Evolutionary conservation across 495 filamentous ascomycete species (phyloP), one percentile per base, ranked within the genome.

Genomic region (Mytilinidion resinicola): DNA sequence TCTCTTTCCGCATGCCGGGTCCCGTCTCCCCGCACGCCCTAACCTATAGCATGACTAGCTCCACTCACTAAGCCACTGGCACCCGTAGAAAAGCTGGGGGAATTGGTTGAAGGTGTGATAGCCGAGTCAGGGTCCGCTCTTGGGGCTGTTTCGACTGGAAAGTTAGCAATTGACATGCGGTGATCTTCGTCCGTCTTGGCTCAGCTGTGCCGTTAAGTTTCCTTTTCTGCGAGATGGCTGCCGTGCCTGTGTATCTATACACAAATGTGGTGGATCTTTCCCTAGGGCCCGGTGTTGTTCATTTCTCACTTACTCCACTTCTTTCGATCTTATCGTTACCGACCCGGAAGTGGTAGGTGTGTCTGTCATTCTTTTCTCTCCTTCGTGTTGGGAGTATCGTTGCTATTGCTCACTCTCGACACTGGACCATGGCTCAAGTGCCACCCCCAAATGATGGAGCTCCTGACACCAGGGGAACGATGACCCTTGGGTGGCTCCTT

Each of bases 351-450:
- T 30, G 25, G 25, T 30, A 30, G 25, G 2, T 17, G 39, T 42
- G 39, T 8, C 39, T 12, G 12, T 3, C 1, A 12, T 9, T 8
- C 39, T 14, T 42, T 42, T 42, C 17, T 17, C 17, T 42, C 39
- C 9, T 17, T 42, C 20, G 21, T 49, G 17, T 1, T 25, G 20
- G 7, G 21, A 21, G 33, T 25, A 25, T 48, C 44, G 19, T 11
- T 20, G n/a, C 19, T n/a, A 60, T 64, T 53, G 52, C 44, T 6
- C 46, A 57, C 11, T 38, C 62, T n/a, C 57, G 53, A 15, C 48
- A 58, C 5, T 50, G 61, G 49, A 48, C 61, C 10, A 65, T 61
- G 55, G 62, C 58, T 35, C 10, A 30, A 2, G 61, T 53, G 58
- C 62, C 62, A 14, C 33, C 12, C 20, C 41, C 62, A 9, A 61